Percentiles rank a stretch among this genome's conserved stretches.
Conservation (phyloP, 2,329 filamentous ascomycete species). For the Juglanconis sp. region DNA sequence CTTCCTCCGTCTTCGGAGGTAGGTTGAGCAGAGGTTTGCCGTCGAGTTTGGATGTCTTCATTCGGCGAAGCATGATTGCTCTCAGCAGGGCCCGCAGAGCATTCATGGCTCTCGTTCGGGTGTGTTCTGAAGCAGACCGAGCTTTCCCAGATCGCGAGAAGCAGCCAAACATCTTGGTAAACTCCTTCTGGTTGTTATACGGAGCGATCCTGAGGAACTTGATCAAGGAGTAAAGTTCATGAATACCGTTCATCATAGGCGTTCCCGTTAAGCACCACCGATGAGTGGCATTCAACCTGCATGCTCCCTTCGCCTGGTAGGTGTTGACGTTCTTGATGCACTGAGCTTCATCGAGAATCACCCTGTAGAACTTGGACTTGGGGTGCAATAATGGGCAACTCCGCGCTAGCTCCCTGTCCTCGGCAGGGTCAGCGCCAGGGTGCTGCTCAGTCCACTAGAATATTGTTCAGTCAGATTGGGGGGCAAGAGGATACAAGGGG, state of each 20-base stretch:
- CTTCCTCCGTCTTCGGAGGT: slow-evolving; percentile 61
- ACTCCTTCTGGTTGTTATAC: slow-evolving; percentile 63
- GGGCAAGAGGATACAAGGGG: neutral
- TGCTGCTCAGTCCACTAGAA: slow-evolving; percentile 45
- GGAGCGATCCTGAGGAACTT: slow-evolving; percentile 74
- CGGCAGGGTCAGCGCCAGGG: slow-evolving; percentile 34
- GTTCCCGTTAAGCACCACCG: slow-evolving; percentile 78
- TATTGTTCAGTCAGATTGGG: neutral
- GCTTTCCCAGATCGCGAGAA: slow-evolving; percentile 22
- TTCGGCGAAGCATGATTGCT: slow-evolving; percentile 77
- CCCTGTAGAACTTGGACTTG: slow-evolving; percentile 59
- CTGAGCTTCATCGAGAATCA: slow-evolving; percentile 78
- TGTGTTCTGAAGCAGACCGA: slow-evolving; percentile 37
- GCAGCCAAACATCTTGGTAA: slow-evolving; percentile 49
- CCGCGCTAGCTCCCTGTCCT: slow-evolving; percentile 30
- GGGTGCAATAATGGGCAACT: slow-evolving; percentile 59
- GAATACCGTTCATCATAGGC: slow-evolving; percentile 83
- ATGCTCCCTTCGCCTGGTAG: slow-evolving; percentile 58
- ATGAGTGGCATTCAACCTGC: slow-evolving; percentile 55
- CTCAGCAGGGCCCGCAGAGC: slow-evolving; percentile 74
- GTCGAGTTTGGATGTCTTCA: slow-evolving; percentile 75
- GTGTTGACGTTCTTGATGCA: slow-evolving; percentile 74
- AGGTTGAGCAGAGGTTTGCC: slow-evolving; percentile 72
- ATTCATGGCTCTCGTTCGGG: slow-evolving; percentile 62
- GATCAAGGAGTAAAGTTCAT: slow-evolving; percentile 74